phyloP scores from a whole-genome alignment of 2,329 filamentous ascomycete genomes.

The Stemphylium vesicarium region DNA sequence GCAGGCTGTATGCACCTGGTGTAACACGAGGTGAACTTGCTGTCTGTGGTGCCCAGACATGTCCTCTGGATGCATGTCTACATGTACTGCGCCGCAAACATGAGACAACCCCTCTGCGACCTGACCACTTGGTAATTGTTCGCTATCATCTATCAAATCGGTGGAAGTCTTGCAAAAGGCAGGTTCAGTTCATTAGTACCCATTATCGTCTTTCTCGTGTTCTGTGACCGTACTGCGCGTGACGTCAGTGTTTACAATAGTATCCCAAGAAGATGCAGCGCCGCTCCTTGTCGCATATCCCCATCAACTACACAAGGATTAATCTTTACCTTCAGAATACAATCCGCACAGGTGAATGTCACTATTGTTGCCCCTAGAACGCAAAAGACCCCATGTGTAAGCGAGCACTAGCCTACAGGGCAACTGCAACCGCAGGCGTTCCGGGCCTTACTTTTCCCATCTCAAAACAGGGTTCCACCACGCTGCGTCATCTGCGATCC shows the following conservation, averaged over 20 bases:
- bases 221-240: too few relatives aligned
- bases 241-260: too few relatives aligned
- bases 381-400: not conserved
- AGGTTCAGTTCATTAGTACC: too few relatives aligned
- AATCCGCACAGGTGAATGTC: not conserved
- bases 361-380: not conserved
- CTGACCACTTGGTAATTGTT: too few relatives aligned
- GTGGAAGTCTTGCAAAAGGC: not conserved
- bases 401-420: slow-evolving; percentile 8
- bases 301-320: too few relatives aligned
- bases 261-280: too few relatives aligned
- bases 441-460: not conserved
- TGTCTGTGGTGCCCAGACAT: slow-evolving; percentile 2
- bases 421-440: slow-evolving; percentile 18
- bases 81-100: slow-evolving; percentile 1
- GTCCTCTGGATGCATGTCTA: not conserved
- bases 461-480: slow-evolving; percentile 33
- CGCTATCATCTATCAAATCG: not conserved
- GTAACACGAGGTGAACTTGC: not conserved
- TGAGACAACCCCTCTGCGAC: too few relatives aligned
- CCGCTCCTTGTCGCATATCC: too few relatives aligned
- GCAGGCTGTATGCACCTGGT: not conserved
- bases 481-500: slow-evolving; percentile 27
- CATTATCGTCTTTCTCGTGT: too few relatives aligned
- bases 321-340: not conserved